Base-by-base conservation (phyloP, 352 stramenopile species). In the Lagenidium giganteum region DNA sequence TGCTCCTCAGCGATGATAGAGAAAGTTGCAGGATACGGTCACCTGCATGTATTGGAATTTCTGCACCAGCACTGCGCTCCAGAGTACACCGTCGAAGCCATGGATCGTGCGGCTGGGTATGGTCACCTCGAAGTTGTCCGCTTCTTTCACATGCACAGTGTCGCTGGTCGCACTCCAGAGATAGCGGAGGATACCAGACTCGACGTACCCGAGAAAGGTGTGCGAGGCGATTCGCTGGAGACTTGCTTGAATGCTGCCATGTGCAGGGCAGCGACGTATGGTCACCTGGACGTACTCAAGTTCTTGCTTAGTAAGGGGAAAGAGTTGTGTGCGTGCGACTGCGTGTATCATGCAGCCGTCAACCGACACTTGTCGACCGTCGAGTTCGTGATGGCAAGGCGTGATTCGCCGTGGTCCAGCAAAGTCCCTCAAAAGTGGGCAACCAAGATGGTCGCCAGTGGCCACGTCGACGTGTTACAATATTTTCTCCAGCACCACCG, bases 1-100 rank as follows among this genome's bases (percentile, higher is more conserved):
- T 90, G 73, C 56, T 86, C 81, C n/a, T 75, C 59, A 1, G 70
- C 75, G 22, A 75, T 76, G 5, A 81, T 93, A 66, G 72, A 89
- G 41, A 80, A 73, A 33, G 77, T 78, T 0, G 73, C 70, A 4
- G 74, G 72, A 23, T 68, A 78, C 30, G 79, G 79, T 4, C 70
- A 89, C 42, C 40, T 89, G 17, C 70, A 86, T 24, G 67, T 78
- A 8, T 67, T 87, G 39, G 58, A 73, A 41, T 92, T 75, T 60
- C 74, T 92, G 28, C 43, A 71, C 3, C 34, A 40, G 2, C 62
- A 92, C 44, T 76, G 79, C 8, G 46, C 17, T 0, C 76, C 89
- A 64, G 79, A 76, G 8, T 84, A 70, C 47, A 87, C 79, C 11
- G 69, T 64, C 24, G 70, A 87, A n/a, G 79, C 76, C 22, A 71